Evolutionary conservation across 148 eudicot genomes (phyloP).

Genomic region (Vaccinium darrowii): DNA sequence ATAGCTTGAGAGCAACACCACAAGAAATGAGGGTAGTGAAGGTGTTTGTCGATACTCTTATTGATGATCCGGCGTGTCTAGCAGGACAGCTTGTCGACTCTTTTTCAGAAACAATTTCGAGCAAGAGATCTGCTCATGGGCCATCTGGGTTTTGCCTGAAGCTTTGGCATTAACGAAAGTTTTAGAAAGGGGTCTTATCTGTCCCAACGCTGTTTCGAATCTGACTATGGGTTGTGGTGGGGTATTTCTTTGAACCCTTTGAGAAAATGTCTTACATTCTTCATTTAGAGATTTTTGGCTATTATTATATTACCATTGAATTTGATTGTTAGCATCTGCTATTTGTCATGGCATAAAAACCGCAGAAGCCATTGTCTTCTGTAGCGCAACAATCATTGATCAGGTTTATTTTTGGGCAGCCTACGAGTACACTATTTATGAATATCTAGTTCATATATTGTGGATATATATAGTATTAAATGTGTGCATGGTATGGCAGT

Average conservation of each 20-base stretch:
- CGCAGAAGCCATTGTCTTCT: slow-evolving; percentile 3
- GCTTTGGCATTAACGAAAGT: slow-evolving; percentile 67
- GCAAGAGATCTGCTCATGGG: slow-evolving; percentile 41
- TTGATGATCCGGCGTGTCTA: slow-evolving; percentile 66
- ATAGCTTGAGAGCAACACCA: slow-evolving; percentile 71
- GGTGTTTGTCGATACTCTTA: slow-evolving; percentile 62
- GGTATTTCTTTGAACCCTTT: slow-evolving; percentile 1
- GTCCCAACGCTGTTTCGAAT: neutral
- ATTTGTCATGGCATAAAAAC: slow-evolving; percentile 7
- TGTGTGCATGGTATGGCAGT: neutral
- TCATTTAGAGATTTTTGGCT: neutral
- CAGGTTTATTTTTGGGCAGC: neutral
- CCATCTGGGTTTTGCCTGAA: slow-evolving; percentile 70
- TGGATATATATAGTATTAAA: neutral
- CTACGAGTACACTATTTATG: neutral
- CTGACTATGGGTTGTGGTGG: neutral
- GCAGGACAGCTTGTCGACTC: slow-evolving; percentile 84
- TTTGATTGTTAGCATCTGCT: slow-evolving; percentile 6
- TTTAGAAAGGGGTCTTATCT: slow-evolving; percentile 7
- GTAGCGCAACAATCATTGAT: neutral
- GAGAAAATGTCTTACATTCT: neutral
- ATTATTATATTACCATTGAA: neutral
- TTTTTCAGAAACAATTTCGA: slow-evolving; percentile 58
- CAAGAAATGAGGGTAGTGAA: slow-evolving; percentile 71
- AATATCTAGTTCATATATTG: neutral